phyloP scores from a whole-genome alignment of 2,329 filamentous ascomycete genomes.

The Rugonectria rugulosa region DNA sequence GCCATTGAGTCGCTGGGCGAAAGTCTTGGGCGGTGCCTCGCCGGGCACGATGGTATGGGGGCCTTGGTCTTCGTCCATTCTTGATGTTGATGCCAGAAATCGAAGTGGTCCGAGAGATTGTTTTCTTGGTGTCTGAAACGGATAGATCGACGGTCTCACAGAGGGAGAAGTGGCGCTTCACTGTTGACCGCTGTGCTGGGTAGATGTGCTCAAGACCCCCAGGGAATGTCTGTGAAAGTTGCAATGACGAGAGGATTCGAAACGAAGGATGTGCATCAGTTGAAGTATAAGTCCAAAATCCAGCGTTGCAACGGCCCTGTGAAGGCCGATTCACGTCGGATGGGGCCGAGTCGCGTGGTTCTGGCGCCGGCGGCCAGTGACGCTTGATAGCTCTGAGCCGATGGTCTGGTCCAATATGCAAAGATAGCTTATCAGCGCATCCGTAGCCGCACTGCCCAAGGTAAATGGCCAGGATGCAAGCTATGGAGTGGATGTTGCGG shows the following conservation, averaged over 20 bases:
- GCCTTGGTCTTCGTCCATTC: conserved; percentile 65
- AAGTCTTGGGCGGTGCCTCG: conserved; percentile 41
- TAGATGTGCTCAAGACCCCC: neutral
- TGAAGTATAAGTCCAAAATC: conserved; percentile 22
- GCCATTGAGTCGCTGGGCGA: conserved; percentile 38
- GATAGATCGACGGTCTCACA: neutral
- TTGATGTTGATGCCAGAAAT: conserved; percentile 15
- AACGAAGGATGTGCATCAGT: conserved; percentile 11
- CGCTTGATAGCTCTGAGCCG: conserved; percentile 29
- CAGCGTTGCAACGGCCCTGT: conserved; percentile 12
- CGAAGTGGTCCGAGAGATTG: conserved; percentile 13
- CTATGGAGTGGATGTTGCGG: conserved; percentile 30
- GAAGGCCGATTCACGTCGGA: conserved; percentile 17
- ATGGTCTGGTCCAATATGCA: conserved; percentile 21
- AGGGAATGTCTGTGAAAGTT: neutral
- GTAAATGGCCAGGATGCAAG: conserved; percentile 27
- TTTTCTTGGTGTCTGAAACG: neutral
- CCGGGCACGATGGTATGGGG: conserved; percentile 58
- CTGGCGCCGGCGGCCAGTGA: conserved; percentile 29
- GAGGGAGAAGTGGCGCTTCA: conserved; percentile 5
- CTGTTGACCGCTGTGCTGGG: neutral
- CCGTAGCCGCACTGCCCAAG: conserved; percentile 20
- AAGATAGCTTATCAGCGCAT: conserved; percentile 40
- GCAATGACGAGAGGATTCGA: neutral
- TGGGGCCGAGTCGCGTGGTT: conserved; percentile 29